Evolutionary conservation across 768 basidiomycete genomes (phyloP), one percentile per base, ranked within the genome.

Genomic region (Boletus sp.): DNA sequence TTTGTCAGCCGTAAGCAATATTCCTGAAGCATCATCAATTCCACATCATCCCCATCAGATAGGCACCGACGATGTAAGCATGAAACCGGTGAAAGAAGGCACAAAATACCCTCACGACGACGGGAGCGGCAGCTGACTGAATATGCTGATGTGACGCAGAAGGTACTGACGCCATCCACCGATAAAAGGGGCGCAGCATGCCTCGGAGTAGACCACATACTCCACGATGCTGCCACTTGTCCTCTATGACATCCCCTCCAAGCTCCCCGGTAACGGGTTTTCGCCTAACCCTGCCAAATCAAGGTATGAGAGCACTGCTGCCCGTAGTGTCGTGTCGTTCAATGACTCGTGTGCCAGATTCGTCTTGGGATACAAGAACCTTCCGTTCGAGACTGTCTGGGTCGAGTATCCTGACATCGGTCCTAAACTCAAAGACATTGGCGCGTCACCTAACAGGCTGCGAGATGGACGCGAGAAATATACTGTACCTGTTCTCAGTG

Each of bases 261-360:
- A 64, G 5, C 50, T 67, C 8, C 65, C 70, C 0, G 66, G 62
- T 4, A 68, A 65, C 19, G 54, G n/a, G 3, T 76, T 70, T 70
- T 68, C 76, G 1, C 69, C 71, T 7, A 79, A 76, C 48, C 61
- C 71, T 6, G 71, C 66, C 56, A 79, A 69, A 53, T 61, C 73
- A 29, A 75, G 76, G 77, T 60, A 1, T 8, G 50, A 56, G 8
- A 11, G 14, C 30, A 47, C 4, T 39, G 2, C 8, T 7, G 13
- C 5, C 29, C 17, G n/a, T 19, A 37, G 41, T 11, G 4, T 19
- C 13, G n/a, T 23, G 4, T 40, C 4, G 23, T n/a, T 37, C 3
- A 56, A 41, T 8, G 37, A 32, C n/a, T n/a, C n/a, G n/a, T 2
- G 5, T 21, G 17, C 19, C 30, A 75, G 75, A 58, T 65, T 64